phyloP scores from a whole-genome alignment of 169 alveolate species.

The Plasmodium fragile region DNA sequence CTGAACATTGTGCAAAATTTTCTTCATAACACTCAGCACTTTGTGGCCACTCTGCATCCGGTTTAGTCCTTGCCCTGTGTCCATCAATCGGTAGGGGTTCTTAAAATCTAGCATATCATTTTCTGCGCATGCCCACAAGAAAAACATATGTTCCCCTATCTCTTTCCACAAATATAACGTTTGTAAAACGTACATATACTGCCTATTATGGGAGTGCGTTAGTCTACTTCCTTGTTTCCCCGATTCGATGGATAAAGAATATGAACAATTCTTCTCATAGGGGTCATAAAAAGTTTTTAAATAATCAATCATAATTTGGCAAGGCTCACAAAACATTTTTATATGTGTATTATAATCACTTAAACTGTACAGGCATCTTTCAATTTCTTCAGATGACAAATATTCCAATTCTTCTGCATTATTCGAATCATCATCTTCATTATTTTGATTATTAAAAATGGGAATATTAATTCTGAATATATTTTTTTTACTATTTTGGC shows the following conservation, averaged over 20 bases:
- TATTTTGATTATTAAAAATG: conserved; percentile 78
- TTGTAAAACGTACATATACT: conserved; percentile 92
- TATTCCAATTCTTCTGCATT: conserved; percentile 76
- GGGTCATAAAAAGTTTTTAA: conserved; percentile 85
- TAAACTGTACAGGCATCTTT: conserved; percentile 92
- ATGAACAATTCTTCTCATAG: conserved; percentile 80
- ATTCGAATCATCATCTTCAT: conserved; percentile 53
- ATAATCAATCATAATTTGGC: conserved; percentile 88
- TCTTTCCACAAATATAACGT: conserved; percentile 94
- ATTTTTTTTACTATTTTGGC: conserved; percentile 71
- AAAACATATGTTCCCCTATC: conserved; percentile 91
- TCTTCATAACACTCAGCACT: conserved; percentile 86
- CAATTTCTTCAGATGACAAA: conserved; percentile 91
- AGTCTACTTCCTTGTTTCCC: conserved; percentile 90
- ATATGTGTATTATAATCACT: conserved; percentile 91
- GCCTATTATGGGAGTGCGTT: conserved; percentile 92
- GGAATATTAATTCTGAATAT: conserved; percentile 72
- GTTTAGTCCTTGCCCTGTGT: conserved; percentile 94
- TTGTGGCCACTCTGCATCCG: conserved; percentile 85
- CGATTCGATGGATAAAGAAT: conserved; percentile 83
- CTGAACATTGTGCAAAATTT: conserved; percentile 89
- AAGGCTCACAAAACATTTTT: conserved; percentile 88
- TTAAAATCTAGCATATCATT: conserved; percentile 90
- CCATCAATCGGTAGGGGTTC: conserved; percentile 88
- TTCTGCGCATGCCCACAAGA: conserved; percentile 93